phyloP scores from a whole-genome alignment of 345 rosid species.

The Citrus maxima region DNA sequence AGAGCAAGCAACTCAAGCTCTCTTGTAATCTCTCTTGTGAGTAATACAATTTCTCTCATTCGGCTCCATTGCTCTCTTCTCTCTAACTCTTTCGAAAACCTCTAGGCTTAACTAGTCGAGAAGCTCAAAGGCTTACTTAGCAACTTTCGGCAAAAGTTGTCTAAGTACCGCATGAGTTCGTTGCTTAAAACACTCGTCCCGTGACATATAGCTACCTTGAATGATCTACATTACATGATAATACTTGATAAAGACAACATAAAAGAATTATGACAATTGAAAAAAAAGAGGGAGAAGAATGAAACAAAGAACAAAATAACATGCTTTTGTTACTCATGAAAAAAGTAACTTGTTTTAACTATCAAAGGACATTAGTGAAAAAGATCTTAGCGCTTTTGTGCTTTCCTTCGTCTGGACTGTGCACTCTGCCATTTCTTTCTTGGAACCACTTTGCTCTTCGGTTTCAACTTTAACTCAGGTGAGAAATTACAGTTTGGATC shows the following conservation, averaged over 20 bases:
- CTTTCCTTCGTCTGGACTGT: conserved; percentile 81
- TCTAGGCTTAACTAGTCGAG: no score
- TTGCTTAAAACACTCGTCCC: rapidly evolving
- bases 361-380: background rate
- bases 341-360: background rate
- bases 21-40: no score
- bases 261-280: background rate
- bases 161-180: no score
- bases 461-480: conserved; percentile 81
- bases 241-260: background rate
- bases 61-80: no score
- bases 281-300: background rate
- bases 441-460: conserved; percentile 83
- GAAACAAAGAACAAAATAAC: background rate
- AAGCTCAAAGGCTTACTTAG: no score
- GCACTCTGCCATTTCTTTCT: conserved; percentile 89
- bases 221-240: background rate
- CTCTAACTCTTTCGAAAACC: no score
- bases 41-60: rapidly evolving
- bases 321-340: background rate
- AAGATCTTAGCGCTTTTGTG: conserved; percentile 53
- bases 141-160: rapidly evolving
- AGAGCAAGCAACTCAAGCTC: no score
- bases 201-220: background rate
- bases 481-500: conserved; percentile 87